Conservation (phyloP, 2,329 filamentous ascomycete genomes). For the Penicillium brasilianum region DNA sequence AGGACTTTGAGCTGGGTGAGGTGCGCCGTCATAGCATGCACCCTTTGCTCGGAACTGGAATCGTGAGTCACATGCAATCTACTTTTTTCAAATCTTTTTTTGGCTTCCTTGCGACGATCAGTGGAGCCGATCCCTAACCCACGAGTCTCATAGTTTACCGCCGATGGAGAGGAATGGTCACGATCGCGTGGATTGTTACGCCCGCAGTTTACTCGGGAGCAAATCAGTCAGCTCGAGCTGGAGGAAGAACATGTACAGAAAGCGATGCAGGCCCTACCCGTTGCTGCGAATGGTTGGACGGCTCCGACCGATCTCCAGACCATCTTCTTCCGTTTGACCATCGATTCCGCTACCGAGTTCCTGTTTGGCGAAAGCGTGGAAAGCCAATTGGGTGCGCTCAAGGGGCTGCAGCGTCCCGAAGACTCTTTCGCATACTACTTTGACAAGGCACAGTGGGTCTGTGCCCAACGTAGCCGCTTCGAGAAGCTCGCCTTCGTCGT, state of each 20-base stretch:
- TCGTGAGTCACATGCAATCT: conserved; percentile 42
- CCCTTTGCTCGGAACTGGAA: conserved; percentile 50
- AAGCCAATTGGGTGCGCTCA: conserved; percentile 49
- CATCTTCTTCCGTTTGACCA: conserved; percentile 81
- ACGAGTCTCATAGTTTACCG: conserved; percentile 55
- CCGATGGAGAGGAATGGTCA: conserved; percentile 79
- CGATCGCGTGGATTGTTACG: conserved; percentile 78
- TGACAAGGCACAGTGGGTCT: conserved; percentile 41
- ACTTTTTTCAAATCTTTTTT: neutral
- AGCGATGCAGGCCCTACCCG: conserved; percentile 71
- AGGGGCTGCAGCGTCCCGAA: conserved; percentile 58
- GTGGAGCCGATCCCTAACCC: neutral
- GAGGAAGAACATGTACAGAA: conserved; percentile 80
- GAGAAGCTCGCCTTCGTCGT: conserved; percentile 36
- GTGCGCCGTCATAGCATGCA: conserved; percentile 68
- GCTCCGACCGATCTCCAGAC: conserved; percentile 71
- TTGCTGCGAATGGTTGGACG: conserved; percentile 55
- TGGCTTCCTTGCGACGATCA: neutral
- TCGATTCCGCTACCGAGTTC: conserved; percentile 87
- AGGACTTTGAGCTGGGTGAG: conserved; percentile 79
- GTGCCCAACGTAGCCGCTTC: conserved; percentile 33
- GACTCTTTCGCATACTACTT: conserved; percentile 43
- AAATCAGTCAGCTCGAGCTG: conserved; percentile 78
- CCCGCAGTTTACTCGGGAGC: conserved; percentile 84
- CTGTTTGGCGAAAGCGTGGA: conserved; percentile 77